Evolutionary conservation across 2,329 filamentous ascomycete genomes (phyloP).

Genomic region (Pseudogymnoascus sp.): DNA sequence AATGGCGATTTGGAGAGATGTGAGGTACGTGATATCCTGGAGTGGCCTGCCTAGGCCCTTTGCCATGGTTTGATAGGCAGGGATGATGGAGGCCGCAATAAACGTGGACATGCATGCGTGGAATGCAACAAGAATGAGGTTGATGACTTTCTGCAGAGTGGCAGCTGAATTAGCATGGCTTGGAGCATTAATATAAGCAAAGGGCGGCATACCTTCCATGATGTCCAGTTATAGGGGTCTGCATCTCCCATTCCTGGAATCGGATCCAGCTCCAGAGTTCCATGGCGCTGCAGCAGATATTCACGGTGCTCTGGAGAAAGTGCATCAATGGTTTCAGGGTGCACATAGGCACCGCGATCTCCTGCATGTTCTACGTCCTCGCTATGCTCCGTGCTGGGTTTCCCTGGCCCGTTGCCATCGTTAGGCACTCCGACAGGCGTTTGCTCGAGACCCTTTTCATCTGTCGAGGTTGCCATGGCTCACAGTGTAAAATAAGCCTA

Average conservation of each 20-base stretch:
- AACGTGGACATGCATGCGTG: conserved; percentile 47
- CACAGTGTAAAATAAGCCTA: neutral
- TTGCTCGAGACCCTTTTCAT: neutral
- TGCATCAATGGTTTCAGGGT: conserved; percentile 20
- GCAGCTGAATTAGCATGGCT: neutral
- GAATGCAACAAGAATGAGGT: conserved; percentile 42
- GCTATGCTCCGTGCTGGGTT: neutral
- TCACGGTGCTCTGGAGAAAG: conserved; percentile 38
- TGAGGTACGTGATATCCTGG: conserved; percentile 39
- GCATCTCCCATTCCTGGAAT: conserved; percentile 39
- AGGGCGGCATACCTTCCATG: conserved; percentile 35
- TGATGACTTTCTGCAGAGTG: conserved; percentile 34
- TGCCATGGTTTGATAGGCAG: conserved; percentile 40
- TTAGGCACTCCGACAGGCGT: neutral
- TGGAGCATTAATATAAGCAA: neutral
- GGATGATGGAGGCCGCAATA: conserved; percentile 41
- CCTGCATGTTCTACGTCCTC: neutral
- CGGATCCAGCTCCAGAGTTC: conserved; percentile 44
- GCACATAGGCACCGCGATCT: conserved; percentile 17
- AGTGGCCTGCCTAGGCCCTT: conserved; percentile 37
- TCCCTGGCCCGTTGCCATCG: neutral
- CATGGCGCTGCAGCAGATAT: conserved; percentile 43
- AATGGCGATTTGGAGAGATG: conserved; percentile 42
- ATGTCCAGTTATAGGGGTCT: conserved; percentile 47
- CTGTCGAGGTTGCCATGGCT: neutral